Conservation (phyloP, 148 eudicot species). For the Fagopyrum homotropicum region DNA sequence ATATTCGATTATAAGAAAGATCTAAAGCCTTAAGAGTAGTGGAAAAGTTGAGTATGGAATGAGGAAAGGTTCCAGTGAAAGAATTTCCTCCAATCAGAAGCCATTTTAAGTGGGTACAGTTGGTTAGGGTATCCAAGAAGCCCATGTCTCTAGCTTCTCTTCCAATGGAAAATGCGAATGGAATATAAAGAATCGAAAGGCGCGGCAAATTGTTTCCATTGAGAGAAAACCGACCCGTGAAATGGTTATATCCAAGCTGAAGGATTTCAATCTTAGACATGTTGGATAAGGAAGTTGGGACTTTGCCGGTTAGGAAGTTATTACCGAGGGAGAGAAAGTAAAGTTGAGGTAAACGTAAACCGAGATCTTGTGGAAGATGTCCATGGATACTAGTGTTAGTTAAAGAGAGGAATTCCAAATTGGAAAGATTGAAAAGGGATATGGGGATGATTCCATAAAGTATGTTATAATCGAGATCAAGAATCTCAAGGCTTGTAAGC, state of each 20-base stretch:
- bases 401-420: not conserved
- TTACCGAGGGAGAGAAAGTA: not conserved
- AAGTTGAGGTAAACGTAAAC: constrained; percentile 11
- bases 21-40: not conserved
- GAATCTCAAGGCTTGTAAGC: not conserved
- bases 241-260: too few relatives aligned
- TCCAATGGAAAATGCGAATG: not conserved
- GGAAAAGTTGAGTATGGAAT: constrained; percentile 28
- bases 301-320: too few relatives aligned
- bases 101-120: not conserved
- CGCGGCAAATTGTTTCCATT: constrained; percentile 11
- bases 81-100: constrained; percentile 14
- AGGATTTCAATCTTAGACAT: not conserved
- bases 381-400: constrained; percentile 19
- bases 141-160: not conserved
- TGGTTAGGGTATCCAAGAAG: constrained; percentile 4
- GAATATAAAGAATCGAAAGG: not conserved
- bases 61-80: constrained; percentile 17
- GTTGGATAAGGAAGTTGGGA: not conserved
- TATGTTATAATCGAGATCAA: not conserved
- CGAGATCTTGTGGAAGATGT: constrained; percentile 21
- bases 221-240: constrained; percentile 12
- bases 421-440: constrained; percentile 22
- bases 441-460: constrained; percentile 20
- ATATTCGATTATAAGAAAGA: constrained; percentile 8